Evolutionary conservation across 306 rosid genomes (phyloP), one percentile per base, ranked within the genome.

Genomic region (Acacia melanoxylon): DNA sequence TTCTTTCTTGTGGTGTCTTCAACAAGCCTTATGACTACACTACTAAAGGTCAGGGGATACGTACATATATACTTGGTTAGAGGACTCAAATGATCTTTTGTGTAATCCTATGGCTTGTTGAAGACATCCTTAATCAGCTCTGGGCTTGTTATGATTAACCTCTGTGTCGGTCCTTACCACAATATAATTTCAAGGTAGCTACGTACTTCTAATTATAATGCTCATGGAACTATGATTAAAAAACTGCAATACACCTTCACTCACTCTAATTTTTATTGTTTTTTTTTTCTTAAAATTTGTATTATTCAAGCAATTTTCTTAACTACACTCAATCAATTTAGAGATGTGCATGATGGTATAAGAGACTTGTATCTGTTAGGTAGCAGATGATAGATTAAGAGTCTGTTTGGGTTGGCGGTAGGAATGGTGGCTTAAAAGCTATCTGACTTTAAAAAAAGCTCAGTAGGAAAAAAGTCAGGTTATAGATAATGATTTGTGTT

Each of bases 121-220:
- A 81, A 19, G 49, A 85, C 52, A 1, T 83, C 85, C 73, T 80
- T 91, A 48, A 86, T 40, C 25, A 71, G 78, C 6, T 88, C 86
- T 90, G 93, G 93, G 83, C 61, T 8, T 82, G 0, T 77, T 37
- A 88, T 25, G 91, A 89, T 72, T 87, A 90, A 71, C 68, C 81
- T 82, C 9, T 90, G 89, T 49, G 0, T 17, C 13, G 88, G 78
- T 9, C 87, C 89, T 44, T 44, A 15, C 89, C 87, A 77, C 12
- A 77, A 56, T 10, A 56, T 10, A 84, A 84, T 10, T 33, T 92
- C 19, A 90, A 90, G 94, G 94, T 83, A 49, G 15, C 19, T 49
- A 16, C 6, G 0, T 46, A 46, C 20, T 16, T 51, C n/a, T 46
- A 46, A 46, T 51, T 2, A 51, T 17, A 2, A 51, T 51, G 22